phyloP scores from a whole-genome alignment of 2,329 filamentous ascomycete genomes.

The Fusarium fujikuroi region DNA sequence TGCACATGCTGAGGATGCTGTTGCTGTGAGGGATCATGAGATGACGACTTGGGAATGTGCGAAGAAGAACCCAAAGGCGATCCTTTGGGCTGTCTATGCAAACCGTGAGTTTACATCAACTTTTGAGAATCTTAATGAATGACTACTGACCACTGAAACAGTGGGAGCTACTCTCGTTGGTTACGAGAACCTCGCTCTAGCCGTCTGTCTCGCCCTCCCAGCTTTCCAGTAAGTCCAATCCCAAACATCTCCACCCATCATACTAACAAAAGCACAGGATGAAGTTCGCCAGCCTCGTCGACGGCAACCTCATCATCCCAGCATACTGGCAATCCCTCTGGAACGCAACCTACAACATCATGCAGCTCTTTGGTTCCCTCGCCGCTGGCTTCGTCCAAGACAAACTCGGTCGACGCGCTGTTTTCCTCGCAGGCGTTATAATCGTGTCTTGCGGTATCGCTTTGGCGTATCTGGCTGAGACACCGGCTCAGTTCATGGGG shows the following conservation, averaged over 20 bases:
- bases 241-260: fast-evolving
- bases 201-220: slow-evolving; percentile 7
- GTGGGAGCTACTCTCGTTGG: slow-evolving; percentile 6
- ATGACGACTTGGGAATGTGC: not conserved
- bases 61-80: slow-evolving; percentile 7
- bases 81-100: not conserved
- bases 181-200: slow-evolving; percentile 7
- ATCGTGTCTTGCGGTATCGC: slow-evolving; percentile 2
- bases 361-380: slow-evolving; percentile 7
- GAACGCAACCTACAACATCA: slow-evolving; percentile 13
- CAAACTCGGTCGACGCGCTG: not conserved
- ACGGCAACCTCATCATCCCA: slow-evolving; percentile 7
- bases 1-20: not conserved
- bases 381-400: slow-evolving; percentile 4
- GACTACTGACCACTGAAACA: not conserved
- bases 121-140: too few species aligned
- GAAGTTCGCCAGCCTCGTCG: slow-evolving; percentile 7
- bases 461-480: slow-evolving; percentile 2
- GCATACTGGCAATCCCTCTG: slow-evolving; percentile 16
- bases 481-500: slow-evolving; percentile 17
- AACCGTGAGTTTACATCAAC: not conserved
- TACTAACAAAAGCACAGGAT: not conserved
- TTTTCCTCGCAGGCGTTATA: not conserved
- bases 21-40: not conserved
- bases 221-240: not conserved